These are phyloP conservation scores for Begonia peltatifolia DNA, from an alignment of 306 rosid genomes.

Conservation along the genomic window DNA sequence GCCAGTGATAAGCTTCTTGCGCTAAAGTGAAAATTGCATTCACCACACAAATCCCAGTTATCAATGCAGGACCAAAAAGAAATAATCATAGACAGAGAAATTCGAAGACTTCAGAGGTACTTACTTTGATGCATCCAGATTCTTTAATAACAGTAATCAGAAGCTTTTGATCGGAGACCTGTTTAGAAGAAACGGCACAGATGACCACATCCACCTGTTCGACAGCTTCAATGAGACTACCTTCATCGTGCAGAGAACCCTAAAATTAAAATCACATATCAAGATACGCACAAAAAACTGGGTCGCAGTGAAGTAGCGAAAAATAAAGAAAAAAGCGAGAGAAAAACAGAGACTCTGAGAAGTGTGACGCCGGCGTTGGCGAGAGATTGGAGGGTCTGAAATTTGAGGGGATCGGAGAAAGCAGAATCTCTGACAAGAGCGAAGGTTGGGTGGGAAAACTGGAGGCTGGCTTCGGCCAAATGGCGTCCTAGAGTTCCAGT, in stretches of 20 bases:
- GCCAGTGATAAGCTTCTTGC: no score
- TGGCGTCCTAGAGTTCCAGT: conserved; percentile 46
- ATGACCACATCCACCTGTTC: conserved; percentile 71
- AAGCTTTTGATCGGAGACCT: conserved; percentile 39
- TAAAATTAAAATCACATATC: no score
- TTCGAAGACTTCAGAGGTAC: not conserved
- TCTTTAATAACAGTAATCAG: conserved; percentile 48
- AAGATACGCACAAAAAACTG: no score
- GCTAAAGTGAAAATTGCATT: not conserved
- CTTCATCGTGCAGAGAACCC: conserved; percentile 58
- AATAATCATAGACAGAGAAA: not conserved
- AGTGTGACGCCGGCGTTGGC: conserved; percentile 42
- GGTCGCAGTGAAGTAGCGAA: no score
- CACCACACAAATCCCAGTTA: not conserved
- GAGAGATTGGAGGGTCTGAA: conserved; percentile 35
- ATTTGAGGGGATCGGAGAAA: conserved; percentile 36
- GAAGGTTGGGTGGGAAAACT: conserved; percentile 56
- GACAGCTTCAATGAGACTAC: conserved; percentile 42
- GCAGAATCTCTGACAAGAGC: conserved; percentile 47
- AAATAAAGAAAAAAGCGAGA: not conserved
- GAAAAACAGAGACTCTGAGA: conserved; percentile 25
- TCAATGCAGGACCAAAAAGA: not conserved
- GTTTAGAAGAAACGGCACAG: conserved; percentile 48
- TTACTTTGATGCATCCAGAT: conserved; percentile 49
- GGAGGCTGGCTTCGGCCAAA: conserved; percentile 46